Conservation (phyloP, 1,139 yeast species). For the Yamadazyma mexicana region DNA sequence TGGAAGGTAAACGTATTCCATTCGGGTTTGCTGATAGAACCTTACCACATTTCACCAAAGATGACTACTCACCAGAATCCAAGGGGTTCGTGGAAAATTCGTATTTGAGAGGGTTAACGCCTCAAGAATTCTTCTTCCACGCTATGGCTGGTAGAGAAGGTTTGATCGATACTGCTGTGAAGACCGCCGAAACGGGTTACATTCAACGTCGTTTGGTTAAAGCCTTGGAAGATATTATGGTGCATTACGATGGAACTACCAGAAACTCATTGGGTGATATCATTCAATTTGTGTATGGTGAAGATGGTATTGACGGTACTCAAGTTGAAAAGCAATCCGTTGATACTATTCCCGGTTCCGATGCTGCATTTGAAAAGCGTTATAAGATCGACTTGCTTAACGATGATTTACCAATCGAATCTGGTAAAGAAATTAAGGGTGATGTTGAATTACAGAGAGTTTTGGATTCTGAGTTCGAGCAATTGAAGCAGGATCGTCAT, state of each 20-base stretch:
- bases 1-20: constrained; percentile 99
- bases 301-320: constrained; percentile 98
- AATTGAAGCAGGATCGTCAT: constrained; percentile 72
- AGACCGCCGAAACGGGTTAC: constrained; percentile 98
- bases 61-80: constrained; percentile 97
- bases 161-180: constrained; percentile 97
- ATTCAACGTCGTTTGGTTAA: constrained; percentile 98
- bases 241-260: constrained; percentile 97
- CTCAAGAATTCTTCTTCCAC: constrained; percentile 98
- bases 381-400: constrained; percentile 88
- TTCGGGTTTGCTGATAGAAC: constrained; percentile 96
- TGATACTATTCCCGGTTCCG: constrained; percentile 94
- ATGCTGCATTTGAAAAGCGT: constrained; percentile 75
- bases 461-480: constrained; percentile 82
- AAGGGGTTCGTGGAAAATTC: constrained; percentile 98
- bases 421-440: constrained; percentile 89
- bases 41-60: constrained; percentile 96
- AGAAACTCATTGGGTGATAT: constrained; percentile 96
- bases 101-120: constrained; percentile 94
- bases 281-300: constrained; percentile 96
- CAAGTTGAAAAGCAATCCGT: constrained; percentile 97
- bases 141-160: constrained; percentile 99
- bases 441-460: constrained; percentile 79
- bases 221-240: constrained; percentile 98
- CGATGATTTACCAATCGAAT: constrained; percentile 67